Percentiles rank a stretch among this genome's conserved stretches.
These are phyloP conservation scores for Debaryomycetaceae sp. DNA, from an alignment of 1,139 yeast species.

Conservation along the genomic window DNA sequence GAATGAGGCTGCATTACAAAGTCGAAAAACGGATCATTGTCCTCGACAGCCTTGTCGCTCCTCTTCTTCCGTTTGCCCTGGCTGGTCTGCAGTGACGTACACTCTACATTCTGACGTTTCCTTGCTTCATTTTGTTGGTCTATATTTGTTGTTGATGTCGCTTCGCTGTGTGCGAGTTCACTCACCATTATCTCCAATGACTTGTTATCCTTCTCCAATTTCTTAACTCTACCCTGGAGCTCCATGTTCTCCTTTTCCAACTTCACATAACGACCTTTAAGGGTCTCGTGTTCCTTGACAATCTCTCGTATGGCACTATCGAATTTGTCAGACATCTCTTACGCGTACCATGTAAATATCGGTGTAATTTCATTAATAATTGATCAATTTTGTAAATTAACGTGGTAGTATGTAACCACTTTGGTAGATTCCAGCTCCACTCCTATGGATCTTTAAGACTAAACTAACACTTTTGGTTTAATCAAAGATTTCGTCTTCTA, in stretches of 20 bases:
- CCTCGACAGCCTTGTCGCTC: neutral
- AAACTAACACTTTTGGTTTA: neutral
- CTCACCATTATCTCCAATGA: neutral
- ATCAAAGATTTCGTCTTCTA: neutral
- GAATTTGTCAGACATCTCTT: constrained; percentile 1
- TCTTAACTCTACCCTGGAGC: constrained; percentile 6
- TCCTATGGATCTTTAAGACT: no score
- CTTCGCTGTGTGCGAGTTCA: neutral
- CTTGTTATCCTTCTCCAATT: constrained; percentile 6
- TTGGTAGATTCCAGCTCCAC: no score
- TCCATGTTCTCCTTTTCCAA: constrained; percentile 6
- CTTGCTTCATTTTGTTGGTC: neutral
- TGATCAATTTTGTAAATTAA: no score
- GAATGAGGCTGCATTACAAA: neutral
- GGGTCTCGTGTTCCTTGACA: constrained; percentile 1
- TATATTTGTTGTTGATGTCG: neutral
- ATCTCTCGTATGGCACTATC: neutral
- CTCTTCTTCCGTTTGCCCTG: neutral
- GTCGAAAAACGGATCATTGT: neutral
- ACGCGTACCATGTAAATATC: neutral
- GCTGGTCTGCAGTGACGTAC: neutral
- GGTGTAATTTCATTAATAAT: no score
- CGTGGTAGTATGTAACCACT: no score
- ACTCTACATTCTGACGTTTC: neutral
- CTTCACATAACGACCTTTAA: constrained; percentile 1